These are phyloP conservation scores for Pelargonium fulgidum DNA, from an alignment of 441 rosid species.

Conservation along the genomic window DNA sequence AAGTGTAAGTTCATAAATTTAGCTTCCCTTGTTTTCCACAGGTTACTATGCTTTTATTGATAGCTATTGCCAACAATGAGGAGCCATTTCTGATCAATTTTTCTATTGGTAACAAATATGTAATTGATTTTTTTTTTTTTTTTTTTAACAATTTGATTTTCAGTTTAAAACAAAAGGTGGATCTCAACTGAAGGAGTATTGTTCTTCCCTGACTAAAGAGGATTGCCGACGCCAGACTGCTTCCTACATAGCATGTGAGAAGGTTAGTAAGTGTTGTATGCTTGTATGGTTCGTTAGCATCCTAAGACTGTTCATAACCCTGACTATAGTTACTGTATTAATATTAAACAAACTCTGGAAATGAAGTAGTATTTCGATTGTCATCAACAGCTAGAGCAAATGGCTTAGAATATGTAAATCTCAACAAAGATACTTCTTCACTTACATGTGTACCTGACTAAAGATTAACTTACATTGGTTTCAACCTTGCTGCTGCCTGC, in stretches of 20 bases:
- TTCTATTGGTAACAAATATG: no score
- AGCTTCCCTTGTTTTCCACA: no score
- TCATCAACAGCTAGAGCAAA: background rate
- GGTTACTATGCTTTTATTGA: no score
- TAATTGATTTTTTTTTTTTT: background rate
- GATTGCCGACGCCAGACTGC: slow-evolving; percentile 85
- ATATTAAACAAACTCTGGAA: background rate
- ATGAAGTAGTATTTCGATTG: background rate
- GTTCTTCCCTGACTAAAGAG: slow-evolving; percentile 84
- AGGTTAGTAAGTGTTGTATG: slow-evolving; percentile 38
- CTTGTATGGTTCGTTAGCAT: slow-evolving; percentile 4
- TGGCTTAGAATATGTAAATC: background rate
- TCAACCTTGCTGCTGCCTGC: background rate
- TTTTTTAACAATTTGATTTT: slow-evolving; percentile 19
- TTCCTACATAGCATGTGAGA: slow-evolving; percentile 77
- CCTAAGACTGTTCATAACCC: background rate
- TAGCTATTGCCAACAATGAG: no score
- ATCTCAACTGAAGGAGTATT: slow-evolving; percentile 86
- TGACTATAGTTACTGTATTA: background rate
- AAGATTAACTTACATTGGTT: background rate
- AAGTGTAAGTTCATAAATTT: no score
- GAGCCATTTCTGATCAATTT: no score
- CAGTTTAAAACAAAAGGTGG: slow-evolving; percentile 99
- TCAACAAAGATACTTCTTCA: background rate
- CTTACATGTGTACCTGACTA: background rate